Conservation (phyloP, 140 eudicot genomes). For the Anethum foeniculum region DNA sequence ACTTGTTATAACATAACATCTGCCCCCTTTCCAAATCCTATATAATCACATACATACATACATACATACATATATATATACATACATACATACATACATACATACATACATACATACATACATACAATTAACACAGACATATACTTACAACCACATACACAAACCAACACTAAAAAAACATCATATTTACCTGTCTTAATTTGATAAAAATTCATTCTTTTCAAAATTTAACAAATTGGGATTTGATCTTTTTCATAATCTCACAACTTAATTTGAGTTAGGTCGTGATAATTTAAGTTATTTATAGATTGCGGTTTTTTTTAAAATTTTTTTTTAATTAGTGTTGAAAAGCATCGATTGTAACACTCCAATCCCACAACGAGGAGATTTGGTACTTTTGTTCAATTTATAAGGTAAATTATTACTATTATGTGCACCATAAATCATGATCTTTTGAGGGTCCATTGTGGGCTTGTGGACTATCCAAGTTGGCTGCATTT, state of each 20-base stretch:
- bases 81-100: not conserved
- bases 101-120: not conserved
- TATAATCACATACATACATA: too few species aligned
- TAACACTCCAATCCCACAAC: too few species aligned
- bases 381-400: too few species aligned
- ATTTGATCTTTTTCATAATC: not conserved
- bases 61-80: too few species aligned
- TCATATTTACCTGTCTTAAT: not conserved
- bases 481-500: too few species aligned
- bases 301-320: not conserved
- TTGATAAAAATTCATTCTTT: not conserved
- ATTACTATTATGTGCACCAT: too few species aligned
- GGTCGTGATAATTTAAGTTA: not conserved
- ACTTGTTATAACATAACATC: too few species aligned
- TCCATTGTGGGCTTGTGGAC: too few species aligned
- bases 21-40: too few species aligned
- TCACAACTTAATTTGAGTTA: not conserved
- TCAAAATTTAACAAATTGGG: not conserved
- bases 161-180: not conserved
- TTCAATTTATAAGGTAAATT: too few species aligned
- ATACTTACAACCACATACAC: not conserved
- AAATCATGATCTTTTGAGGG: too few species aligned
- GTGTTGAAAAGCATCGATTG: constrained; percentile 28
- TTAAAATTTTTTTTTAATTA: not conserved
- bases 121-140: not conserved